Evolutionary conservation across 1,284 basidiomycete species (phyloP).

Genomic region (Peniophora sp.): DNA sequence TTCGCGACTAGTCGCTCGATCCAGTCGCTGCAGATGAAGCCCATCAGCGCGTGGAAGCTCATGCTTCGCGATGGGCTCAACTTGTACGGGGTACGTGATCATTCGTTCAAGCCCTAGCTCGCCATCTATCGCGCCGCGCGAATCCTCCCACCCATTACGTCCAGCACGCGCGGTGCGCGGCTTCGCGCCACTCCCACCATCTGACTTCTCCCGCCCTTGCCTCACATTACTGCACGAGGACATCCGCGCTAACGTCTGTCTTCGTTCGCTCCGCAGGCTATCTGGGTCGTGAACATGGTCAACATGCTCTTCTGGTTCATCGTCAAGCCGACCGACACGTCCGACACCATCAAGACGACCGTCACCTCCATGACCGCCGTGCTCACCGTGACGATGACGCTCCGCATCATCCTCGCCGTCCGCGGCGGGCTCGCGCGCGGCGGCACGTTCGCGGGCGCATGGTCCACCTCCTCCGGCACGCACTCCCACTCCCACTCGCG

Average conservation of each 20-base stretch:
- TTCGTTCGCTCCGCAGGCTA: constrained; percentile 30
- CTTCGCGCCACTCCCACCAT: too few species aligned
- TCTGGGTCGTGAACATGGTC: constrained; percentile 69
- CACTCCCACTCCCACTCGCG: constrained; percentile 21
- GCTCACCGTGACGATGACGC: constrained; percentile 74
- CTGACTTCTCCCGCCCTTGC: too few species aligned
- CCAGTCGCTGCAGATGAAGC: constrained; percentile 50
- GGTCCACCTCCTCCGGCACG: constrained; percentile 24
- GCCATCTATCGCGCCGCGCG: too few species aligned
- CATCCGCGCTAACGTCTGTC: background rate
- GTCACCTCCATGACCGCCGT: constrained; percentile 66
- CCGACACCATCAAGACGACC: constrained; percentile 71
- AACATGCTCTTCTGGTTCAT: constrained; percentile 81
- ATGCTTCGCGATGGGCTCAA: constrained; percentile 83
- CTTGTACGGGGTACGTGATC: constrained; percentile 55
- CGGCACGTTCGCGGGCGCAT: constrained; percentile 49
- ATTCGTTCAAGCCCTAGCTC: background rate
- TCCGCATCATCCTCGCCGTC: constrained; percentile 74
- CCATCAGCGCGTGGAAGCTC: constrained; percentile 63
- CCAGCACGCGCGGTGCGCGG: too few species aligned
- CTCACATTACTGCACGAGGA: background rate
- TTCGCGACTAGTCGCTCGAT: constrained; percentile 61
- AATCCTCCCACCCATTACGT: too few species aligned
- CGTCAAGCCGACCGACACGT: constrained; percentile 48
- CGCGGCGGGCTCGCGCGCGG: constrained; percentile 62